Evolutionary conservation across 257 asterid genomes (phyloP).

Genomic region (Rauvolfia tetraphylla): DNA sequence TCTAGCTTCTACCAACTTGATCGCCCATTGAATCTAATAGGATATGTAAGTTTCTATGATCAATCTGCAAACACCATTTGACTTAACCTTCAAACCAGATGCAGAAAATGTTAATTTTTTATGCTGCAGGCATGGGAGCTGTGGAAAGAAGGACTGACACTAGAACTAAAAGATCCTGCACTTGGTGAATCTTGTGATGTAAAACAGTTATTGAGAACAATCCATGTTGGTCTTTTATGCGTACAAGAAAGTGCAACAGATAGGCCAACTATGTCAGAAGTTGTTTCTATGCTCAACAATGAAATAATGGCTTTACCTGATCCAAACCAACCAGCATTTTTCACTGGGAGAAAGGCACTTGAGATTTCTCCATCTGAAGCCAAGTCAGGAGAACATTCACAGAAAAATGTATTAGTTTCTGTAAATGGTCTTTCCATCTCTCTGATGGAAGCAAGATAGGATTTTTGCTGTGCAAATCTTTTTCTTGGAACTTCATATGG

Average conservation of each 20-base stretch:
- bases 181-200: slow-evolving; percentile 29
- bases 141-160: slow-evolving; percentile 36
- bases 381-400: slow-evolving; percentile 6
- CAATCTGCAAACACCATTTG: neutral
- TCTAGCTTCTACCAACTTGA: slow-evolving; percentile 35
- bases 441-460: slow-evolving; percentile 16
- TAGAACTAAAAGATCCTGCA: slow-evolving; percentile 41
- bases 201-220: slow-evolving; percentile 35
- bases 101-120: neutral
- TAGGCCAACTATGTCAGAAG: slow-evolving; percentile 49
- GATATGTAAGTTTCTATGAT: slow-evolving; percentile 39
- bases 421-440: slow-evolving; percentile 11
- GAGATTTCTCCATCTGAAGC: slow-evolving; percentile 12
- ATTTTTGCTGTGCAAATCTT: neutral
- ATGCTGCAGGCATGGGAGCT: slow-evolving; percentile 55
- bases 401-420: slow-evolving; percentile 13
- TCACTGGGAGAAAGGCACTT: slow-evolving; percentile 26
- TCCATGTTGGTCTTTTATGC: slow-evolving; percentile 50
- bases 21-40: slow-evolving; percentile 51
- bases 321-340: slow-evolving; percentile 44
- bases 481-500: neutral
- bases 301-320: slow-evolving; percentile 27
- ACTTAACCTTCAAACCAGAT: neutral
- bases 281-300: slow-evolving; percentile 42
- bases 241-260: slow-evolving; percentile 45